Base-by-base conservation (phyloP, 495 filamentous ascomycete genomes). In the Penicillium flavigenum region DNA sequence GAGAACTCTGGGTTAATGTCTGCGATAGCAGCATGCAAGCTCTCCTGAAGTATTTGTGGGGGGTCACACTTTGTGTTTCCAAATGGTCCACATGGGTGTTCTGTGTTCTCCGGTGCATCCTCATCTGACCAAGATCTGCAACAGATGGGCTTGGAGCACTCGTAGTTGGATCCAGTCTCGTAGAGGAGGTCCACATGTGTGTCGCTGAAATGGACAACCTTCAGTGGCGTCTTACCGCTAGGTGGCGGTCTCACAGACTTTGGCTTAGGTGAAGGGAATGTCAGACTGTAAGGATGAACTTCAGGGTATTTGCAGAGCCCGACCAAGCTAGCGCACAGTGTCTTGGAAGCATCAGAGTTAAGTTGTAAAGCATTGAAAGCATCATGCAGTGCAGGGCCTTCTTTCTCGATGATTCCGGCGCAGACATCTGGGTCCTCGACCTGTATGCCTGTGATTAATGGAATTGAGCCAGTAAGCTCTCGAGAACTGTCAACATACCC, bases 141-240 rank as follows among this genome's bases (percentile, higher is more conserved):
- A 62, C 82, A 85, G 58, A 85, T 81, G 9, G 76, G 78, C 59
- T 83, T 82, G 20, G 78, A 70, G 60, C 80, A 84, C 51, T 79
- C 71, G 31, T 75, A 75, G 60, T 66, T 82, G 5, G 80, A 68
- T 2, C 80, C 82, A 5, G 68, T 63, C 20, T 75, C 76, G 58
- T 84, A 84, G 36, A 64, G 71, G 0, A 72, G 72, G 57, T 84
- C 82, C 47, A 83, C 68, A 56, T 84, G 82, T 9, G 80, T 81
- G 58, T 84, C 82, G 26, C 75, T 81, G 64, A 79, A 79, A 58
- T 84, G 82, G 14, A 81, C 80, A 12, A 84, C 70, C 26, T 77
- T 67, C 61, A 83, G 61, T 14, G 81, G 76, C 19, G 68, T 56
- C 59, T 76, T 52, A 0, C 78, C 72, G 47, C 79, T 82, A 26